phyloP scores from a whole-genome alignment of 345 rosid genomes.

The Moringa oleifera region DNA sequence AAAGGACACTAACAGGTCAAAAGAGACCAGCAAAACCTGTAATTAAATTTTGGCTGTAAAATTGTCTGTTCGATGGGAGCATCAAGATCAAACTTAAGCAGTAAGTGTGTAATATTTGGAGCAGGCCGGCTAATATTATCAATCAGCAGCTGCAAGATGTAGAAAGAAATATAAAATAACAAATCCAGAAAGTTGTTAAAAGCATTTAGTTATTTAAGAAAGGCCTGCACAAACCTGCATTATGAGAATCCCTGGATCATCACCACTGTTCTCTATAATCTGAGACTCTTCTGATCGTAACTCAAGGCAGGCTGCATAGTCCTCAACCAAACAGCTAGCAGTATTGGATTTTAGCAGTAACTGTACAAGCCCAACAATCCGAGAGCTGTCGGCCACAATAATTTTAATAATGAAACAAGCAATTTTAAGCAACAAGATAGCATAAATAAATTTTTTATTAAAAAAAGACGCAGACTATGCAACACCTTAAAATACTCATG shows the following conservation, averaged over 20 bases:
- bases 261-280: conserved; percentile 54
- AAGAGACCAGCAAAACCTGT: conserved; percentile 50
- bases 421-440: conserved; percentile 7
- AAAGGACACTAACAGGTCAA: not conserved
- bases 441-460: not conserved
- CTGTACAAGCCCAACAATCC: conserved; percentile 86
- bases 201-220: conserved; percentile 4
- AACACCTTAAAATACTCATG: conserved; percentile 80
- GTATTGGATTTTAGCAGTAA: conserved; percentile 74
- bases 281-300: conserved; percentile 69
- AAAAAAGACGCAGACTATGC: not conserved
- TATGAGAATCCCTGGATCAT: conserved; percentile 83
- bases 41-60: conserved; percentile 90
- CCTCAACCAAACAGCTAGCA: conserved; percentile 63
- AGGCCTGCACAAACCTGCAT: conserved; percentile 58
- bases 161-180: conserved; percentile 4
- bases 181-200: conserved; percentile 1
- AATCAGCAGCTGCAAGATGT: conserved; percentile 62
- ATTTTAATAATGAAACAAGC: conserved; percentile 8
- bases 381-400: conserved; percentile 53
- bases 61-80: conserved; percentile 66
- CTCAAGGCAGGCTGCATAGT: conserved; percentile 94
- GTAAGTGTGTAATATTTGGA: conserved; percentile 86
- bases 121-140: conserved; percentile 82
- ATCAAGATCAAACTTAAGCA: conserved; percentile 87